Evolutionary conservation across 106 monocot genomes (phyloP).

Genomic region (Dendrobium chrysotoxum): DNA sequence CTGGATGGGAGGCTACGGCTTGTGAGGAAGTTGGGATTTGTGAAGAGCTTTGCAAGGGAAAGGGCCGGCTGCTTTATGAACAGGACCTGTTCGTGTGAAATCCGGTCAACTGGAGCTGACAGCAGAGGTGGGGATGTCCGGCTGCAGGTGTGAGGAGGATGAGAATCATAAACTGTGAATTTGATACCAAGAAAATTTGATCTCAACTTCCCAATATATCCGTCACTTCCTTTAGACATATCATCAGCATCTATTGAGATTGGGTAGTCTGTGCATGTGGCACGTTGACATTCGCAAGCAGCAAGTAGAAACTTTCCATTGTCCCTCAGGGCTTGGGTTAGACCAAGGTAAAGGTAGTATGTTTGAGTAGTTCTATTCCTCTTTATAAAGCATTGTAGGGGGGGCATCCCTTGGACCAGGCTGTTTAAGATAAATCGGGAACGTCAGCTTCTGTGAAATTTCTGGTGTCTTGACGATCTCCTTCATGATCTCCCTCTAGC

Average conservation of each 20-base stretch:
- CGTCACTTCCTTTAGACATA: slow-evolving; percentile 55
- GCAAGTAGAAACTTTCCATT: slow-evolving; percentile 81
- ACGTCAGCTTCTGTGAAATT: slow-evolving; percentile 66
- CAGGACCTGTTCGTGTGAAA: too few relatives aligned
- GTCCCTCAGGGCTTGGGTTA: slow-evolving; percentile 65
- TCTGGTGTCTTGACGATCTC: slow-evolving; percentile 78
- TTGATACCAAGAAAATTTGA: slow-evolving; percentile 94
- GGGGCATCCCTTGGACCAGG: slow-evolving; percentile 67
- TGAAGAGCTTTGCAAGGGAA: too few relatives aligned
- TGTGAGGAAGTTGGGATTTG: too few relatives aligned
- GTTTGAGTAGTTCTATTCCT: slow-evolving; percentile 52
- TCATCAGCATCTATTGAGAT: slow-evolving; percentile 65
- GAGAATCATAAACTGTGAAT: slow-evolving; percentile 79
- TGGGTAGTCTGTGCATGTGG: slow-evolving; percentile 71
- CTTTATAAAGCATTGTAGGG: slow-evolving; percentile 84
- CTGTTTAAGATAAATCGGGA: slow-evolving; percentile 92
- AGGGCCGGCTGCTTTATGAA: too few relatives aligned
- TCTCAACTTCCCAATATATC: slow-evolving; percentile 78
- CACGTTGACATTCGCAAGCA: slow-evolving; percentile 57
- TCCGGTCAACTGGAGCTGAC: too few relatives aligned
- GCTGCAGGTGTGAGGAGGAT: slow-evolving; percentile 81
- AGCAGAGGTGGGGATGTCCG: too few relatives aligned
- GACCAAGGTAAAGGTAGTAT: slow-evolving; percentile 67
- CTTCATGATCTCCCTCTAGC: slow-evolving; percentile 86
- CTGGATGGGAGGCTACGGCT: too few relatives aligned